Conservation (phyloP, 495 filamentous ascomycete species). For the Aspergillus wentii region DNA sequence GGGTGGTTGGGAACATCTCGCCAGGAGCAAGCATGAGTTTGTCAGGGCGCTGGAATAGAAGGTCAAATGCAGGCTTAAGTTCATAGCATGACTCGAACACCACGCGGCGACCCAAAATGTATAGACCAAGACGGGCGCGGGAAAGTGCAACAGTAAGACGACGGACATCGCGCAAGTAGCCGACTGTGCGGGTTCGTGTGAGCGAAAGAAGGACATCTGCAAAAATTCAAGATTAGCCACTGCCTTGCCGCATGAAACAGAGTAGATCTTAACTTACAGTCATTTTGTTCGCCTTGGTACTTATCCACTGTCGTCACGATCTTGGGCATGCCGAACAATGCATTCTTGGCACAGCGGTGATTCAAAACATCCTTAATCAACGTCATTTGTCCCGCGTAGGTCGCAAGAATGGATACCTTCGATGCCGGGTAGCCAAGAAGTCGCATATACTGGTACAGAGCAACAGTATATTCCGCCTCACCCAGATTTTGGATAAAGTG, state of each 20-base stretch:
- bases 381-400: slow-evolving; percentile 92
- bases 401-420: slow-evolving; percentile 85
- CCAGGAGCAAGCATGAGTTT: slow-evolving; percentile 76
- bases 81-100: slow-evolving; percentile 90
- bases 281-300: slow-evolving; percentile 99
- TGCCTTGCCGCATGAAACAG: too few relatives aligned
- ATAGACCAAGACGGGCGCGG: slow-evolving; percentile 84
- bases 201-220: slow-evolving; percentile 89
- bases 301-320: slow-evolving; percentile 94
- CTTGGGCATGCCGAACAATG: slow-evolving; percentile 85
- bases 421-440: slow-evolving; percentile 90
- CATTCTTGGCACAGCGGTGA: slow-evolving; percentile 78
- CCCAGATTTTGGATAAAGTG: slow-evolving; percentile 98
- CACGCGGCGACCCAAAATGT: slow-evolving; percentile 84
- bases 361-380: slow-evolving; percentile 83
- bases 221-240: too few relatives aligned
- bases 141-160: slow-evolving; percentile 96
- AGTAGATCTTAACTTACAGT: slow-evolving; percentile 84
- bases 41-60: slow-evolving; percentile 64
- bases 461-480: slow-evolving; percentile 95
- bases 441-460: slow-evolving; percentile 96
- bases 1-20: slow-evolving; percentile 75
- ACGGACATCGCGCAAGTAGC: slow-evolving; percentile 89
- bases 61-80: slow-evolving; percentile 77
- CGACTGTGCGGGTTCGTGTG: slow-evolving; percentile 81